Conservation (phyloP, 2,329 filamentous ascomycete species). For the Aquanectria penicillioides region DNA sequence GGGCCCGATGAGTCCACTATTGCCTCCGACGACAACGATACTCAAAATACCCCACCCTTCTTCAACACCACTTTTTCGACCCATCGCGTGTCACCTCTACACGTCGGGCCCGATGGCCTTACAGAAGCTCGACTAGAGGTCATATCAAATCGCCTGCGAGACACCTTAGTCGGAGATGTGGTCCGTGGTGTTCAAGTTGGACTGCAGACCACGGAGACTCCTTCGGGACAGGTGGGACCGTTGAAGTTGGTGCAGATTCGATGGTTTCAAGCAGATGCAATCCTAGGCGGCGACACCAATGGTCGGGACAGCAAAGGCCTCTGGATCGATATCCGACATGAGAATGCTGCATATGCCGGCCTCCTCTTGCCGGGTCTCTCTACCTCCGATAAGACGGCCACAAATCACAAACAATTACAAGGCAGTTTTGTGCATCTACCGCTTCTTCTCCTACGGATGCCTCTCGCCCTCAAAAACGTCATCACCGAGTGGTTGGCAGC, state of each 20-base stretch:
- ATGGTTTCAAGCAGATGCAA: constrained; percentile 52
- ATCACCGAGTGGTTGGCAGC: constrained; percentile 62
- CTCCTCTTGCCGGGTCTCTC: constrained; percentile 57
- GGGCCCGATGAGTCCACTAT: constrained; percentile 26
- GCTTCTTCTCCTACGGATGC: constrained; percentile 66
- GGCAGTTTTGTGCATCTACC: constrained; percentile 59
- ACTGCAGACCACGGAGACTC: constrained; percentile 54
- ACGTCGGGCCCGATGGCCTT: constrained; percentile 55
- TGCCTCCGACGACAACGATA: constrained; percentile 24
- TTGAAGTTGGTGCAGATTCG: constrained; percentile 59
- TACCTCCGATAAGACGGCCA: constrained; percentile 29
- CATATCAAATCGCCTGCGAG: constrained; percentile 61
- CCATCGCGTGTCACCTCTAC: constrained; percentile 65
- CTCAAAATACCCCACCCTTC: constrained; percentile 53
- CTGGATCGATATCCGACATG: constrained; percentile 63
- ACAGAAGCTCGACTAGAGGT: constrained; percentile 50
- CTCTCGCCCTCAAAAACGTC: constrained; percentile 59
- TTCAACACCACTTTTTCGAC: constrained; percentile 69
- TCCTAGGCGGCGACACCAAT: constrained; percentile 44
- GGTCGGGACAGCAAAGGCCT: constrained; percentile 43
- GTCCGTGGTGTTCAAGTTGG: constrained; percentile 69
- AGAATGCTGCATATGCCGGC: constrained; percentile 61
- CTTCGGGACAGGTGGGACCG: constrained; percentile 50
- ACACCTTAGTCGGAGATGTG: constrained; percentile 66
- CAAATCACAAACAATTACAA: constrained; percentile 30